Percentiles rank a stretch among this genome's conserved stretches.
phyloP scores from a whole-genome alignment of 2,329 filamentous ascomycete genomes.

The Fusarium xylarioides region DNA sequence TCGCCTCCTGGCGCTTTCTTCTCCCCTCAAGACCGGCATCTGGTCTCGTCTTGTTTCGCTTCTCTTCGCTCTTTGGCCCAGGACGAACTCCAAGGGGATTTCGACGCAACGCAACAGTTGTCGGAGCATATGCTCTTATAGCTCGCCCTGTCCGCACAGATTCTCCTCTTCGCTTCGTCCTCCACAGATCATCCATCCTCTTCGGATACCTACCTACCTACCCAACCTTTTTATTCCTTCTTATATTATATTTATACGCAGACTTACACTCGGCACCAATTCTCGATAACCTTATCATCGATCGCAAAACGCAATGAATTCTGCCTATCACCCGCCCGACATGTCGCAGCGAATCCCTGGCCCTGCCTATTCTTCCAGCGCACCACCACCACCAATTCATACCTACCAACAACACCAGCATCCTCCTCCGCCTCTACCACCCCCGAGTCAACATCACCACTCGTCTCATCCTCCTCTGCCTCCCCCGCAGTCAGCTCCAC shows the following conservation, averaged over 20 bases:
- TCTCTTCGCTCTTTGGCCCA: slow-evolving; percentile 15
- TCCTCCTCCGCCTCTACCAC: slow-evolving; percentile 34
- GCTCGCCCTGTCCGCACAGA: slow-evolving; percentile 14
- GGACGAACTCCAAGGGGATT: background rate
- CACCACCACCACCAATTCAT: slow-evolving; percentile 35
- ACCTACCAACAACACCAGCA: slow-evolving; percentile 40
- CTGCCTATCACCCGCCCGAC: slow-evolving; percentile 44
- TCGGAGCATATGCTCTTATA: slow-evolving; percentile 32
- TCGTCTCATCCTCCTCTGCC: slow-evolving; percentile 29
- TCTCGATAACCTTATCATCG: background rate
- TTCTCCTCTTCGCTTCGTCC: slow-evolving; percentile 10
- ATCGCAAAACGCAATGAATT: slow-evolving; percentile 42
- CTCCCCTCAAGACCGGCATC: background rate
- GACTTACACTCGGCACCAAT: background rate
- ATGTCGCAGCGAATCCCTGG: slow-evolving; percentile 46
- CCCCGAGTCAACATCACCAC: slow-evolving; percentile 33
- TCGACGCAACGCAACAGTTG: background rate
- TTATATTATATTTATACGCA: background rate
- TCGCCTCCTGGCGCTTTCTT: slow-evolving; percentile 12
- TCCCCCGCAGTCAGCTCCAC: slow-evolving; percentile 21
- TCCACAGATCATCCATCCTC: background rate
- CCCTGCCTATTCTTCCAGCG: slow-evolving; percentile 38
- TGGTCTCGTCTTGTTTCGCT: background rate
- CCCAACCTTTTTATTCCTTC: background rate
- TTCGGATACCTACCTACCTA: slow-evolving; percentile 5